A percentile compares a stretch with the other conserved stretches of the same genome.
phyloP scores from a whole-genome alignment of 2,329 filamentous ascomycete genomes.

The Apiospora saccharicola region DNA sequence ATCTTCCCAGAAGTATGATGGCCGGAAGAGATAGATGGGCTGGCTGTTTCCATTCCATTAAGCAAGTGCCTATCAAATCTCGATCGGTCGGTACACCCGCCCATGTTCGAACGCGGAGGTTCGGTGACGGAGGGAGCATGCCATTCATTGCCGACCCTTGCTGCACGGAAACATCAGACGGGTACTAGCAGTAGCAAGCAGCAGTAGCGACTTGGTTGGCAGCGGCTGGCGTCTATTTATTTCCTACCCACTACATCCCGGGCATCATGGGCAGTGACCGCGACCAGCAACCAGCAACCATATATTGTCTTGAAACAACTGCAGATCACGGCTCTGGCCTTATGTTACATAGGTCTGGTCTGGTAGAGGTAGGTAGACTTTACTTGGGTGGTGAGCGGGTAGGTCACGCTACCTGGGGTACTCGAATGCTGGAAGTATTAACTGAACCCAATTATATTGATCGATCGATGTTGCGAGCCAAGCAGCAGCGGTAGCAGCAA shows the following conservation, averaged over 20 bases:
- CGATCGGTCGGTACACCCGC: neutral
- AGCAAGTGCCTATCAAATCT: neutral
- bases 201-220: neutral
- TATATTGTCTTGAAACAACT: slow-evolving; percentile 12
- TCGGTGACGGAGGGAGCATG: neutral
- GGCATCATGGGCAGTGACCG: neutral
- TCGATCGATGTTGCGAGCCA: neutral
- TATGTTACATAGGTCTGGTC: neutral
- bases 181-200: neutral
- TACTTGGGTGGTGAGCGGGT: neutral
- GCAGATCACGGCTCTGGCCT: slow-evolving; percentile 9
- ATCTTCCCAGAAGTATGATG: neutral
- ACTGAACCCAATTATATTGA: slow-evolving; percentile 10
- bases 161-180: neutral
- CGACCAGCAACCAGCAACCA: neutral
- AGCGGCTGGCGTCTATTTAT: neutral
- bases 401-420: neutral
- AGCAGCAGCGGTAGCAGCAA: neutral
- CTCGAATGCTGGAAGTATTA: neutral
- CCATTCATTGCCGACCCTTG: neutral
- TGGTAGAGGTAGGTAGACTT: neutral
- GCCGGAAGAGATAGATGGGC: neutral
- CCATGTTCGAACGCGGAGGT: neutral
- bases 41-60: neutral
- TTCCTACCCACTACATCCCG: neutral